These are phyloP conservation scores for Ziziphus jujuba DNA, from an alignment of 306 rosid genomes.

Conservation along the genomic window DNA sequence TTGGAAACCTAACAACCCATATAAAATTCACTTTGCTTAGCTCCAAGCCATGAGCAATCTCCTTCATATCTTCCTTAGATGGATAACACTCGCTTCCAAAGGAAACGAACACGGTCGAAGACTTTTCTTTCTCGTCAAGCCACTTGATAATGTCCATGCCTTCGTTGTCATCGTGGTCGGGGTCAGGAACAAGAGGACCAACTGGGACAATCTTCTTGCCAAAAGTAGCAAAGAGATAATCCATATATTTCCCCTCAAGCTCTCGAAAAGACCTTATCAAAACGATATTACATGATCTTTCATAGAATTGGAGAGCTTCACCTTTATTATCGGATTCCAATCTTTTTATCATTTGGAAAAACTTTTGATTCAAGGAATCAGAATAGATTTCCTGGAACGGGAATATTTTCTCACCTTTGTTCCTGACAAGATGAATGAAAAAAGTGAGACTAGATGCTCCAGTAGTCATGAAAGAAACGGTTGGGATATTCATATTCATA, in stretches of 20 bases:
- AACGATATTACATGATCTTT: conserved; percentile 1
- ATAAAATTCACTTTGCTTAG: conserved; percentile 24
- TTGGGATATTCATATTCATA: neutral
- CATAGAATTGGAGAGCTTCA: neutral
- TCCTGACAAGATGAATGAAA: accelerated
- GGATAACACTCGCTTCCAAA: conserved; percentile 34
- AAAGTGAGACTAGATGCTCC: neutral
- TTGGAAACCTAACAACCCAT: conserved; percentile 25
- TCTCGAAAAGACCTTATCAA: conserved; percentile 10
- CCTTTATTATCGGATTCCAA: too few relatives aligned
- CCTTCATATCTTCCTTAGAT: conserved; percentile 20
- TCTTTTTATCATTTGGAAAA: too few relatives aligned
- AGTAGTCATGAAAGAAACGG: neutral
- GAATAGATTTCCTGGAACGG: too few relatives aligned
- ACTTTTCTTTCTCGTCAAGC: conserved; percentile 13
- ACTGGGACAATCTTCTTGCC: conserved; percentile 22
- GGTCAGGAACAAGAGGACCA: conserved; percentile 25
- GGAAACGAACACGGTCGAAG: conserved; percentile 26
- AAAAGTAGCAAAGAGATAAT: conserved; percentile 4
- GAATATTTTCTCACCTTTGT: too few relatives aligned
- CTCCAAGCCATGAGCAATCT: conserved; percentile 23
- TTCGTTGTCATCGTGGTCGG: conserved; percentile 1
- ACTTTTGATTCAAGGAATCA: too few relatives aligned
- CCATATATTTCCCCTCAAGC: conserved; percentile 24
- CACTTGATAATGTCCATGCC: conserved; percentile 4